Evolutionary conservation across 192 early-diverging fungal species (phyloP).

Genomic region (Backusella liffmaniae): DNA sequence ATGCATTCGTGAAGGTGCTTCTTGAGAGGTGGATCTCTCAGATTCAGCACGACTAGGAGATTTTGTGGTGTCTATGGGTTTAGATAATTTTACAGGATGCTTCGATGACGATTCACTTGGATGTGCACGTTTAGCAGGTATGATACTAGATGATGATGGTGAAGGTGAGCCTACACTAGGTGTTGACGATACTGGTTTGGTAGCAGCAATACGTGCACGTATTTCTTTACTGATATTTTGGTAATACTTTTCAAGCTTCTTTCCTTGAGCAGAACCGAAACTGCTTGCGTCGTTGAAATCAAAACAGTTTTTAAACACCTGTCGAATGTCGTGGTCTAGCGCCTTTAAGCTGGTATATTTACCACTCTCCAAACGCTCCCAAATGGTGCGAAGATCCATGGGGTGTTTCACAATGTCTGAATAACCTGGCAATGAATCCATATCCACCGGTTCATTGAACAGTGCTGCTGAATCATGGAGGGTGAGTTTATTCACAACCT

Average conservation of each 20-base stretch:
- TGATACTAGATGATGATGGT: background rate
- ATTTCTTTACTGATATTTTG: conserved; percentile 24
- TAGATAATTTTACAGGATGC: background rate
- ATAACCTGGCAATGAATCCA: conserved; percentile 63
- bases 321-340: conserved; percentile 55
- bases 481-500: conserved; percentile 48
- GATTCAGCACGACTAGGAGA: background rate
- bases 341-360: conserved; percentile 47
- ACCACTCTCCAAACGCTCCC: conserved; percentile 53
- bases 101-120: background rate
- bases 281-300: conserved; percentile 56
- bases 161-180: background rate
- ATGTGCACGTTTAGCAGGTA: background rate
- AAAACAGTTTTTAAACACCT: conserved; percentile 68
- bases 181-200: too few species aligned
- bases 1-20: background rate
- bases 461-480: conserved; percentile 53
- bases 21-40: background rate
- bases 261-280: conserved; percentile 53
- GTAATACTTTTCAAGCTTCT: conserved; percentile 45
- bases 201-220: background rate
- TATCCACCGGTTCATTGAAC: conserved; percentile 71
- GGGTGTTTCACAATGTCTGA: conserved; percentile 62
- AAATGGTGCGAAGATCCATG: conserved; percentile 74
- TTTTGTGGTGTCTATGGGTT: background rate